Percentiles rank a stretch among this genome's conserved stretches.
Evolutionary conservation across 2,329 filamentous ascomycete species (phyloP).

Genomic region (Neocucurbitaria cava): DNA sequence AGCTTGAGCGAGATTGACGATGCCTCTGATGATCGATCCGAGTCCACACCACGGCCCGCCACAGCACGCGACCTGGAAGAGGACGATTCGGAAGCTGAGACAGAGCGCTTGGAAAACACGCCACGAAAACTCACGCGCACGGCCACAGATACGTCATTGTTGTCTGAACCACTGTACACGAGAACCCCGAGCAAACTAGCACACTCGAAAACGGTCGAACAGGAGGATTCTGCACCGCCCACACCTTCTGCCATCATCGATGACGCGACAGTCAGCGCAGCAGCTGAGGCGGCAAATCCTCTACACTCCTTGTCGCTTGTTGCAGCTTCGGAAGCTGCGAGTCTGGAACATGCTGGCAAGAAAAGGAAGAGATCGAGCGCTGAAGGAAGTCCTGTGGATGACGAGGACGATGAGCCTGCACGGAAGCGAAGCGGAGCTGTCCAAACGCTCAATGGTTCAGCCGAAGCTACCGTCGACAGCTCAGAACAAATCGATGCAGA

Average conservation of each 20-base stretch:
- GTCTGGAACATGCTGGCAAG: slow-evolving; percentile 39
- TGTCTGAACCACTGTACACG: slow-evolving; percentile 41
- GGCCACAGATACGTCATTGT: slow-evolving; percentile 42
- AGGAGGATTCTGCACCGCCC: slow-evolving; percentile 37
- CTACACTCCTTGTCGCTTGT: slow-evolving; percentile 42
- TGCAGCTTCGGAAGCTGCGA: slow-evolving; percentile 41
- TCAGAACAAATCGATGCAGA: slow-evolving; percentile 44
- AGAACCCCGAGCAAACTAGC: slow-evolving; percentile 48
- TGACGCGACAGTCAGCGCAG: slow-evolving; percentile 22
- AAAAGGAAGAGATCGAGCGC: slow-evolving; percentile 56
- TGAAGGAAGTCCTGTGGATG: slow-evolving; percentile 48
- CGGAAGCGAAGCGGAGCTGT: slow-evolving; percentile 45
- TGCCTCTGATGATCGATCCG: slow-evolving; percentile 68
- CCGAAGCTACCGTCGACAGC: slow-evolving; percentile 37
- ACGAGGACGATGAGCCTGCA: slow-evolving; percentile 44
- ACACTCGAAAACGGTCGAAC: slow-evolving; percentile 41
- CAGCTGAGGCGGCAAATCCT: slow-evolving; percentile 28
- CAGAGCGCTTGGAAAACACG: slow-evolving; percentile 90
- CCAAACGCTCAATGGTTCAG: slow-evolving; percentile 37
- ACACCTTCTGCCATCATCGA: slow-evolving; percentile 31
- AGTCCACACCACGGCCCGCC: slow-evolving; percentile 37
- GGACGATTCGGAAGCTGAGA: slow-evolving; percentile 86
- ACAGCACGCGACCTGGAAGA: slow-evolving; percentile 54
- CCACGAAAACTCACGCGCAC: slow-evolving; percentile 66
- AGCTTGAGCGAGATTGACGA: slow-evolving; percentile 91